These are phyloP conservation scores for Acacia crassicarpa DNA, from an alignment of 306 rosid species.

Conservation along the genomic window DNA sequence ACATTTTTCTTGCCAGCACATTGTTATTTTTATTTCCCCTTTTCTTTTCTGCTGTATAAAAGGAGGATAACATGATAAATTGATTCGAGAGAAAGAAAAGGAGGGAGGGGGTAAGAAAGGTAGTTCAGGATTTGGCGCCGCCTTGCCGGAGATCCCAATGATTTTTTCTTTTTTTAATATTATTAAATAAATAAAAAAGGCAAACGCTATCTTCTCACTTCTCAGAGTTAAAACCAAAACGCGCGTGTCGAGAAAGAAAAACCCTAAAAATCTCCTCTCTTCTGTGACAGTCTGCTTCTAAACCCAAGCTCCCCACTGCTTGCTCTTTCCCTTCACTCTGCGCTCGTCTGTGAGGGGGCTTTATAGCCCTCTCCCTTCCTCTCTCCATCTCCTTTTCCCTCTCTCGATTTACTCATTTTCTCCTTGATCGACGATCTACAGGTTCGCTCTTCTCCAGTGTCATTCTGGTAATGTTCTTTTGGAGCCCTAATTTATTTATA, in stretches of 20 bases:
- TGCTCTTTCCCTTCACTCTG: not conserved
- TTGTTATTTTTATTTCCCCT: too few relatives aligned
- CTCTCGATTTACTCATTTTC: slow-evolving; percentile 2
- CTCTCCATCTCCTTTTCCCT: not conserved
- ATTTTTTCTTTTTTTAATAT: not conserved
- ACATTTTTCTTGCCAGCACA: too few relatives aligned
- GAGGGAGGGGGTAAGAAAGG: not conserved
- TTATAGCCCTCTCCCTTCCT: slow-evolving; percentile 37
- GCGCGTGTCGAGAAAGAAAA: not conserved
- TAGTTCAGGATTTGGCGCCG: not conserved
- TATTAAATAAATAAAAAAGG: not conserved
- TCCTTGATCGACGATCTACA: not conserved
- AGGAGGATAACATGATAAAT: too few relatives aligned
- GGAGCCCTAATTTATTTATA: not conserved
- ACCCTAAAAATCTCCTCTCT: slow-evolving; percentile 33
- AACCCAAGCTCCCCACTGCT: not conserved
- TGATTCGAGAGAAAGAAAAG: not conserved
- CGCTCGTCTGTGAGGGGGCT: slow-evolving; percentile 39
- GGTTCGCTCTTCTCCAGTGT: not conserved
- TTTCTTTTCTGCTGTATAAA: too few relatives aligned
- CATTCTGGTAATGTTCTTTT: slow-evolving; percentile 33
- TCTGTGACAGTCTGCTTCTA: not conserved
- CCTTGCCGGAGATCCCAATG: not conserved
- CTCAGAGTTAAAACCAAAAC: not conserved
- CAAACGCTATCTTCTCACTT: not conserved